phyloP scores from a whole-genome alignment of 805 yeast genomes.

The Lipomyces spencermartinsiae region DNA sequence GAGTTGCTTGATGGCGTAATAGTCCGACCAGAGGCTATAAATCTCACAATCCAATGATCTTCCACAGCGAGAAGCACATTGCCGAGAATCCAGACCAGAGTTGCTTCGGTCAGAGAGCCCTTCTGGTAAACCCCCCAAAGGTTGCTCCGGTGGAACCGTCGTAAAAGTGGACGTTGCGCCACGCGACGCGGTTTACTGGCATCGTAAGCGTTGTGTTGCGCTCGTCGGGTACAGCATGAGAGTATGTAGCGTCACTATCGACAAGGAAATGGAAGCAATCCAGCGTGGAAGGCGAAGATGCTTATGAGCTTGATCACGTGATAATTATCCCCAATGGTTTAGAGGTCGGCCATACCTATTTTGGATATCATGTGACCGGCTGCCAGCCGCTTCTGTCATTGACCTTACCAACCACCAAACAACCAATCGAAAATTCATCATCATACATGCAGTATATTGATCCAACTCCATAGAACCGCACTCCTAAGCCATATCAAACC shows the following conservation, averaged over 20 bases:
- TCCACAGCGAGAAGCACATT: slow-evolving; percentile 9
- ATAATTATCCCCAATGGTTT: too few relatives aligned
- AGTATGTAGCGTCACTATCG: not conserved
- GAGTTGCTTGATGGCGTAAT: not conserved
- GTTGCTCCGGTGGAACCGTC: slow-evolving; percentile 12
- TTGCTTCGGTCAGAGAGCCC: slow-evolving; percentile 11
- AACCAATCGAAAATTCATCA: slow-evolving; percentile 5
- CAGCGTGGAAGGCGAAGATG: slow-evolving; percentile 2
- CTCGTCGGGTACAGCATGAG: too few relatives aligned
- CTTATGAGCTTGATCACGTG: too few relatives aligned
- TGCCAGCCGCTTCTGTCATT: too few relatives aligned
- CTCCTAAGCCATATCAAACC: slow-evolving; percentile 1
- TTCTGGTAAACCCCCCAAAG: slow-evolving; percentile 6
- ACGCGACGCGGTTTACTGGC: not conserved
- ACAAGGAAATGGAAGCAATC: not conserved
- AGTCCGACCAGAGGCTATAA: slow-evolving; percentile 6
- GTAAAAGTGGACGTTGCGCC: slow-evolving; percentile 13
- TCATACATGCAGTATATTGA: slow-evolving; percentile 1
- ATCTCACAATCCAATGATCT: not conserved
- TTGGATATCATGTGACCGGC: too few relatives aligned
- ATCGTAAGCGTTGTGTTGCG: slow-evolving; percentile 5
- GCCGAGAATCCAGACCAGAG: not conserved
- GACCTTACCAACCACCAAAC: too few relatives aligned
- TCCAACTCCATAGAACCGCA: not conserved
- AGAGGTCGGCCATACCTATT: too few relatives aligned